Evolutionary conservation across 2,329 filamentous ascomycete species (phyloP).

Genomic region (Kalaharituber pfeilii): DNA sequence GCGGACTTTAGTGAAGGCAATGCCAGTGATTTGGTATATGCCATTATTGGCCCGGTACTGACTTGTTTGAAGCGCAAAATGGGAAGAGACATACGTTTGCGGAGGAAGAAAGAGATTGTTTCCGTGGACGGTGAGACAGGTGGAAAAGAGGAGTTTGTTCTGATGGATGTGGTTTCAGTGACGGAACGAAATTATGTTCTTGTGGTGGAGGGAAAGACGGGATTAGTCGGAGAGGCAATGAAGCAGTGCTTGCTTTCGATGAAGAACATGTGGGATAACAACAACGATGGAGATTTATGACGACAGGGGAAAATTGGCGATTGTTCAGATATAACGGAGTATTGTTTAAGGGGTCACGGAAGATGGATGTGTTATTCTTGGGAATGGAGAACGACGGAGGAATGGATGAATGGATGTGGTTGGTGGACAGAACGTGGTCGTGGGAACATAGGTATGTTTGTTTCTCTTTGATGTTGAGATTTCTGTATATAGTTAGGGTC

Average conservation of each 20-base stretch:
- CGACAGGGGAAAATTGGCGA: slow-evolving; percentile 4
- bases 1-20: background rate
- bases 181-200: slow-evolving; percentile 7
- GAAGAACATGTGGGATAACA: background rate
- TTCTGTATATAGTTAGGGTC: no score
- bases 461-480: no score
- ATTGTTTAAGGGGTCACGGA: slow-evolving; percentile 1
- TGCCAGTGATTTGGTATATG: slow-evolving; percentile 4
- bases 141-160: background rate
- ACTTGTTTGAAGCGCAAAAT: slow-evolving; percentile 1
- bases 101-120: slow-evolving; percentile 6
- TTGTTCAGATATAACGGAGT: slow-evolving; percentile 1
- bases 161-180: background rate
- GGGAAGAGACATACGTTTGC: slow-evolving; percentile 6
- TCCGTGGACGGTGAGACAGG: background rate
- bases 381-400: slow-evolving; percentile 2
- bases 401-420: slow-evolving; percentile 3
- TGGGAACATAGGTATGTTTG: no score
- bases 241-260: slow-evolving; percentile 1
- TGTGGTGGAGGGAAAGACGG: background rate
- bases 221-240: background rate
- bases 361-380: slow-evolving; percentile 3
- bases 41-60: slow-evolving; percentile 6
- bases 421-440: no score
- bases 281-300: slow-evolving; percentile 2